Conservation (phyloP, 495 filamentous ascomycete species). For the Ramalina intermedia region DNA sequence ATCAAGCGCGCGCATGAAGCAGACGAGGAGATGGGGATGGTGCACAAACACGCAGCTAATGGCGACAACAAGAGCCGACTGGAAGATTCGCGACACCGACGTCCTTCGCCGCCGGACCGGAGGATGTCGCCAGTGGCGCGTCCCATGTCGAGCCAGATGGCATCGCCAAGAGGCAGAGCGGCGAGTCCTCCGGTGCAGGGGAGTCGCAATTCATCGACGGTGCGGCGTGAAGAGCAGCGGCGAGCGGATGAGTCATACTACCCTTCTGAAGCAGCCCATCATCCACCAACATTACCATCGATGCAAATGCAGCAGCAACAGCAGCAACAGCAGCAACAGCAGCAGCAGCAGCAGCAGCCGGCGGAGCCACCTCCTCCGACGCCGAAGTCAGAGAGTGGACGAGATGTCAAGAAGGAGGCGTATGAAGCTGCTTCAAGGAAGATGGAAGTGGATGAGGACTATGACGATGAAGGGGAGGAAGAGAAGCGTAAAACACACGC, state of each 20-base stretch:
- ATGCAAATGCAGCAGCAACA: slow-evolving; percentile 41
- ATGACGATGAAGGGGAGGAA: slow-evolving; percentile 77
- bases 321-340: slow-evolving; percentile 24
- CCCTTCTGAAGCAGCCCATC: slow-evolving; percentile 82
- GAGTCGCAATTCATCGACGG: slow-evolving; percentile 68
- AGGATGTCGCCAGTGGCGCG: slow-evolving; percentile 41
- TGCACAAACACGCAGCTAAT: slow-evolving; percentile 68
- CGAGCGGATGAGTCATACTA: slow-evolving; percentile 65
- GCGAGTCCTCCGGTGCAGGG: slow-evolving; percentile 53
- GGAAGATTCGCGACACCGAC: slow-evolving; percentile 67
- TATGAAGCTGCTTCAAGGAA: slow-evolving; percentile 78
- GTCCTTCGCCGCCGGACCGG: slow-evolving; percentile 48
- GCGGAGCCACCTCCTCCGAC: slow-evolving; percentile 26
- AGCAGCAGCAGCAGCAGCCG: slow-evolving; percentile 25
- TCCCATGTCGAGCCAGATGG: slow-evolving; percentile 10
- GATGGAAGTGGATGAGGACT: slow-evolving; percentile 95
- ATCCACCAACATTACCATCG: slow-evolving; percentile 57
- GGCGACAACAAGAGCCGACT: slow-evolving; percentile 78
- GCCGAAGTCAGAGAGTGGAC: slow-evolving; percentile 36
- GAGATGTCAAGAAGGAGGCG: slow-evolving; percentile 40
- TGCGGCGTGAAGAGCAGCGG: slow-evolving; percentile 52
- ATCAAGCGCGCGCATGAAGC: slow-evolving; percentile 82
- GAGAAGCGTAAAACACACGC: slow-evolving; percentile 53
- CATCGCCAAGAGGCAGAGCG: slow-evolving; percentile 22
- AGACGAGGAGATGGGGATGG: slow-evolving; percentile 53